A percentile compares a stretch with the other conserved stretches of the same genome.
These are phyloP conservation scores for Williopsis jadinii DNA, from an alignment of 1,139 yeast species.

Conservation along the genomic window DNA sequence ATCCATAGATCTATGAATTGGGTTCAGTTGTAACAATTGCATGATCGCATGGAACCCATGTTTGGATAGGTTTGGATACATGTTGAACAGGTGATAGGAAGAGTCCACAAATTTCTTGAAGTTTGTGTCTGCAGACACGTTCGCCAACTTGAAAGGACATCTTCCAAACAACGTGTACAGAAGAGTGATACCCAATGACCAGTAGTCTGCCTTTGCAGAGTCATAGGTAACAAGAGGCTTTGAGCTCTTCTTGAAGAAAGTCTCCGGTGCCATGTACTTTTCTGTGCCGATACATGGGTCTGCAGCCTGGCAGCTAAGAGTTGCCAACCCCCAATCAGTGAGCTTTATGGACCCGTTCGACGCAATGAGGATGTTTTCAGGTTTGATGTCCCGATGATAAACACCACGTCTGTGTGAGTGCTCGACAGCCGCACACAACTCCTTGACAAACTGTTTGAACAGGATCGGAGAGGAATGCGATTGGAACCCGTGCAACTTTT, in stretches of 20 bases:
- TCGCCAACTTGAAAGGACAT: constrained; percentile 74
- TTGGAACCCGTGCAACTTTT: constrained; percentile 4
- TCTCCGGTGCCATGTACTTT: constrained; percentile 93
- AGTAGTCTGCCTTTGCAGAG: constrained; percentile 76
- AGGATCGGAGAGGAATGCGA: constrained; percentile 11
- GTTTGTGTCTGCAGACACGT: constrained; percentile 55
- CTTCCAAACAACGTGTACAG: constrained; percentile 78
- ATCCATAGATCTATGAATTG: constrained; percentile 17
- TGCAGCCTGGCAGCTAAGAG: constrained; percentile 46
- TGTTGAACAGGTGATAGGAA: constrained; percentile 68
- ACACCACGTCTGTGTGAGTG: constrained; percentile 68
- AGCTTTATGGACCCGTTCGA: constrained; percentile 64
- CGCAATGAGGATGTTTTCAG: constrained; percentile 72
- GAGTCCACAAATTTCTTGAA: constrained; percentile 65
- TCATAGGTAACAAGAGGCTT: constrained; percentile 36
- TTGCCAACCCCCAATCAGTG: constrained; percentile 88
- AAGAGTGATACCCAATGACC: constrained; percentile 85
- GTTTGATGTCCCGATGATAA: constrained; percentile 81
- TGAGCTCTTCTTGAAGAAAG: constrained; percentile 31
- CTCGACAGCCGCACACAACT: constrained; percentile 63
- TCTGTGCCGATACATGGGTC: constrained; percentile 91
- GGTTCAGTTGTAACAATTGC: constrained; percentile 19
- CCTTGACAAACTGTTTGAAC: constrained; percentile 34
- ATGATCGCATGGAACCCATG: constrained; percentile 20
- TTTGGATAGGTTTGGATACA: constrained; percentile 42